Conservation (phyloP, 2,329 filamentous ascomycete genomes). For the Talaromyces sp. region DNA sequence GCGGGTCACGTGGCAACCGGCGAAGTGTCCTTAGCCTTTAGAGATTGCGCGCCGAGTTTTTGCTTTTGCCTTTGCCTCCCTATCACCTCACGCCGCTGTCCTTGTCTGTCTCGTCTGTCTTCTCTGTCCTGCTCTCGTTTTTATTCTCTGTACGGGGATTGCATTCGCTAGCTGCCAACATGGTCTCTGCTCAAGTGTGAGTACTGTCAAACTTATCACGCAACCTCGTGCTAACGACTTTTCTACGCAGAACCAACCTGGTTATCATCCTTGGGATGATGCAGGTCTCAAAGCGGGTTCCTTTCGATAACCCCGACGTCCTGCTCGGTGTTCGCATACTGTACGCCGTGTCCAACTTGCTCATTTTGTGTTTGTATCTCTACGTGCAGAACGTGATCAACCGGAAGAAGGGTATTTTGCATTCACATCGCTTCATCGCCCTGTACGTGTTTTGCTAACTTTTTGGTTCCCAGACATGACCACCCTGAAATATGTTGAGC, state of each 20-base stretch:
- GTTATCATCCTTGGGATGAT: constrained; percentile 96
- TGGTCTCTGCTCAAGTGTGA: constrained; percentile 65
- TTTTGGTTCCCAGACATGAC: constrained; percentile 65
- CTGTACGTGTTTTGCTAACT: neutral
- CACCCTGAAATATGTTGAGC: constrained; percentile 98
- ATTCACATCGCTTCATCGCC: constrained; percentile 8
- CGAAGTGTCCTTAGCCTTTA: neutral
- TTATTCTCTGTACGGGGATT: neutral
- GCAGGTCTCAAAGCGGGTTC: constrained; percentile 94
- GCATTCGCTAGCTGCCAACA: constrained; percentile 38
- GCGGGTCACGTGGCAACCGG: neutral
- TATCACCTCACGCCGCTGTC: constrained; percentile 7
- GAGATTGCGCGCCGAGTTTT: neutral
- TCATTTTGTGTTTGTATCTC: constrained; percentile 80
- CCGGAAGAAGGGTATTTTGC: constrained; percentile 80
- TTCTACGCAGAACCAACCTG: constrained; percentile 68
- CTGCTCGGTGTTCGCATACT: constrained; percentile 59
- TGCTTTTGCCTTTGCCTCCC: neutral
- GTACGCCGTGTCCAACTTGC: constrained; percentile 67
- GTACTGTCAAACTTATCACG: constrained; percentile 19
- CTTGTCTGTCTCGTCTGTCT: constrained; percentile 7
- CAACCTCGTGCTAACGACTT: neutral
- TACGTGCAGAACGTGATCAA: constrained; percentile 83
- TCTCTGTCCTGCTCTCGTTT: neutral
- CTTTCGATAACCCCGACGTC: constrained; percentile 80